Evolutionary conservation across 306 rosid species (phyloP), one percentile per base, ranked within the genome.

Genomic region (Glycyrrhiza uralensis): DNA sequence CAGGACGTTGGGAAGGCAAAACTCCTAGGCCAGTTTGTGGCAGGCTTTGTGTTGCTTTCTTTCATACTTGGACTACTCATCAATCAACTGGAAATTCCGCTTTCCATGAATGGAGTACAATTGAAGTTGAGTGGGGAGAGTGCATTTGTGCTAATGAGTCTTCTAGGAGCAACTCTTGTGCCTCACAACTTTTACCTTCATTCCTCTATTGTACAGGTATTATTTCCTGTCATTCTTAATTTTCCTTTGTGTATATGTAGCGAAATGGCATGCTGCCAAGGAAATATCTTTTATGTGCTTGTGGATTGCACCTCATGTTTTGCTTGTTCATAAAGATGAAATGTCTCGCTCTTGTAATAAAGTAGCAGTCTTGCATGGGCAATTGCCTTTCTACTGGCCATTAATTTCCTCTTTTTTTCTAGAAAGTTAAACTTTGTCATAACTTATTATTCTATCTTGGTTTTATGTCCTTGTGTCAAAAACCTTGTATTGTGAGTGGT

Each of bases 141-240:
- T 80, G 88, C 90, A 15, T 95, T 89, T 77, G 76, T 90, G 63
- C 82, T 95, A 39, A 95, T 95, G 97, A 87, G 96, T 83, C 95
- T 95, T 81, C 89, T 95, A 62, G 99, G 99, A 81, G 96, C 99
- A 71, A 89, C 84, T 72, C 81, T 95, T 69, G 88, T 91, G 85
- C 99, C 99, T 80, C 99, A 95, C 81, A 91, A 89, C 80, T 82
- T 95, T 66, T 91, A 91, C 84, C 90, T 95, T 72, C 92, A 95
- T 85, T 95, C 99, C 45, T 88, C 92, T 55, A 71, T 95, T 78
- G 96, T 95, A 79, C 94, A 89, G 97, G 99, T 95, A 79, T 81
- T 59, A 67, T 36, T 83, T 72, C 42, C 58, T 73, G 60, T 62
- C 28, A 7, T 54, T 44, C 66, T 78, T 29, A n/a, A 19, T 15